phyloP scores from a whole-genome alignment of 179 eudicot genomes.

The Monotropa hypopitys region DNA sequence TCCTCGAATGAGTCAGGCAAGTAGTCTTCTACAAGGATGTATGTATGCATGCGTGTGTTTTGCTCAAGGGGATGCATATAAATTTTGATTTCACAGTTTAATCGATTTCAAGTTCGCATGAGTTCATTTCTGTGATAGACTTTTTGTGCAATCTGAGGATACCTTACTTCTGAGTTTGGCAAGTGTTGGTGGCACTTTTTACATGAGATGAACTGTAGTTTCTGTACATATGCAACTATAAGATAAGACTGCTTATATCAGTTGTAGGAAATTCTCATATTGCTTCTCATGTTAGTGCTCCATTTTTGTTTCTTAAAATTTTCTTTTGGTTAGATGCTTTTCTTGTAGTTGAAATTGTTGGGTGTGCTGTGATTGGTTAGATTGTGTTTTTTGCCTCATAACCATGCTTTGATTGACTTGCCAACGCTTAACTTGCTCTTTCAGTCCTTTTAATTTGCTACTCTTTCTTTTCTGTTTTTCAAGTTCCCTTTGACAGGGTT shows the following conservation, averaged over 20 bases:
- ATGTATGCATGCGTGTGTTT: too few relatives aligned
- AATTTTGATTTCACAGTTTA: background rate
- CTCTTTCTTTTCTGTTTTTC: background rate
- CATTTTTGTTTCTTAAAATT: background rate
- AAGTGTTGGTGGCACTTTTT: background rate
- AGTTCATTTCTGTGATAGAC: background rate
- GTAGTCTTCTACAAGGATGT: background rate
- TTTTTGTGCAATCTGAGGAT: background rate
- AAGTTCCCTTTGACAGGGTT: background rate
- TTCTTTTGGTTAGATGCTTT: background rate
- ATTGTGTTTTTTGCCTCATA: background rate
- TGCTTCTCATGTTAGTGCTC: background rate
- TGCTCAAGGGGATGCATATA: background rate
- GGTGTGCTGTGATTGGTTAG: background rate
- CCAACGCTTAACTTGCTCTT: background rate
- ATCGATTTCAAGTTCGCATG: background rate
- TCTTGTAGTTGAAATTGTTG: background rate
- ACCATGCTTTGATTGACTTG: background rate
- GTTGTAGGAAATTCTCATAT: background rate
- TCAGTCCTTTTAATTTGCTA: background rate
- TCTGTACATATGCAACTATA: background rate
- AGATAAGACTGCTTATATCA: background rate
- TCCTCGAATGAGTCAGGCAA: constrained; percentile 77
- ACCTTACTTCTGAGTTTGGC: background rate
- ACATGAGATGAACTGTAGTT: background rate